Evolutionary conservation across 2,329 filamentous ascomycete genomes (phyloP), one percentile per base, ranked within the genome.

Genomic region (Fusarium bactridioides): DNA sequence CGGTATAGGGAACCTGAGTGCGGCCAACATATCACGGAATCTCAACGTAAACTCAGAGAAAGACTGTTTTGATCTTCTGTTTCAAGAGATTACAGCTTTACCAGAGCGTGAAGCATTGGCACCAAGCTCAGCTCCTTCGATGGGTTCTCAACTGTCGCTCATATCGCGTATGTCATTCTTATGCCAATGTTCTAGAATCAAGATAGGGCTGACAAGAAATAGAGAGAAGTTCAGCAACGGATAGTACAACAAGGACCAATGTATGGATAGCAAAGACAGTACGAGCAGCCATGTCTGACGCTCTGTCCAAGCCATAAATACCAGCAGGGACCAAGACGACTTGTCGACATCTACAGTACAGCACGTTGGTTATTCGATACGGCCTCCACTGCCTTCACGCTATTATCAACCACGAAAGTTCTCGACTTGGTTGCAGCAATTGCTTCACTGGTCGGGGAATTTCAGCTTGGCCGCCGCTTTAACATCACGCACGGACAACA

Each of bases 251-350:
- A 6, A 61, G 43, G 21, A 80, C 76, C 9, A 80, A 81, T 59
- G 75, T 78, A 18, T 75, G 77, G 73, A 79, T 82, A 59, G 76
- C 77, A 38, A 77, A 72, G 43, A 80, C 80, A 13, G 77, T 80
- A 33, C 77, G 77, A 10, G 59, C 76, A 9, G 79, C 79, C 35
- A 79, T 80, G 74, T 67, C 73, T 15, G 71, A 73, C 10, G 73
- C 77, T 3, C 29, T 76, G 7, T 72, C 73, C 9, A 62, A 66
- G 13, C 61, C 73, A 61, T 78, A 62, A 74, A 18, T 19, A 13
- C 16, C 7, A 21, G 11, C 10, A 9, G 13, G 4, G 12, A 21
- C 18, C 18, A 23, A 16, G 15, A n/a, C 12, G 2, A 25, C 4
- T 2, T 19, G 8, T 44, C 11, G 11, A 25, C 7, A 25, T 44